Evolutionary conservation across 2,329 filamentous ascomycete genomes (phyloP).

Genomic region (Arthroderma uncinatum): DNA sequence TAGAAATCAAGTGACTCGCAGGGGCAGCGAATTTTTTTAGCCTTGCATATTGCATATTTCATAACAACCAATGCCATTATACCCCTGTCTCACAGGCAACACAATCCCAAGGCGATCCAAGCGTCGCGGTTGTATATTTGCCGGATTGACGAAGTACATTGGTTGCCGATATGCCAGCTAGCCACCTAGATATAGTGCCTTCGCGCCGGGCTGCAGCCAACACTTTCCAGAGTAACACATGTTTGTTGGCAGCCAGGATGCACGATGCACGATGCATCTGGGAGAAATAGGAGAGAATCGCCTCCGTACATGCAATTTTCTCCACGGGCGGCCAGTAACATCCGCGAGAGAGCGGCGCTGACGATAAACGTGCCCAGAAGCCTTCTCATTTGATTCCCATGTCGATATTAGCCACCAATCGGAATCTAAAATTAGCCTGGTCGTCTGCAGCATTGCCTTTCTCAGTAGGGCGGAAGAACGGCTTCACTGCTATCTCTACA

Average conservation of each 20-base stretch:
- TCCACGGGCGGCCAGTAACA: background rate
- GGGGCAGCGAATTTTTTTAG: background rate
- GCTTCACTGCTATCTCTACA: constrained; percentile 53
- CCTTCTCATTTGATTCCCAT: constrained; percentile 25
- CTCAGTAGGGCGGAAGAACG: constrained; percentile 49
- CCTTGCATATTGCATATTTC: constrained; percentile 1
- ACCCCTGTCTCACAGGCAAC: background rate
- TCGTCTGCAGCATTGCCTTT: constrained; percentile 13
- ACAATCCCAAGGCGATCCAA: constrained; percentile 2
- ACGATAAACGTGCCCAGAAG: background rate
- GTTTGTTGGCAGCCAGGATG: constrained; percentile 1
- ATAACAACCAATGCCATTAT: background rate
- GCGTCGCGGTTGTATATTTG: background rate
- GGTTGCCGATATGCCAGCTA: background rate
- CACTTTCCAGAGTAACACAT: background rate
- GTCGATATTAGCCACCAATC: constrained; percentile 32
- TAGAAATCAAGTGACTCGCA: background rate
- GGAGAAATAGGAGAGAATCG: background rate
- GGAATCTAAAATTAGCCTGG: constrained; percentile 19
- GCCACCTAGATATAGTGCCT: background rate
- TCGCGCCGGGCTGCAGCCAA: background rate
- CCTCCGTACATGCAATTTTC: background rate
- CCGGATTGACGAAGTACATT: background rate
- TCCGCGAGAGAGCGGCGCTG: background rate
- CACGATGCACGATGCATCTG: constrained; percentile 1